These are phyloP conservation scores for Cercospora sp. DNA, from an alignment of 2,329 filamentous ascomycete species.

Conservation along the genomic window DNA sequence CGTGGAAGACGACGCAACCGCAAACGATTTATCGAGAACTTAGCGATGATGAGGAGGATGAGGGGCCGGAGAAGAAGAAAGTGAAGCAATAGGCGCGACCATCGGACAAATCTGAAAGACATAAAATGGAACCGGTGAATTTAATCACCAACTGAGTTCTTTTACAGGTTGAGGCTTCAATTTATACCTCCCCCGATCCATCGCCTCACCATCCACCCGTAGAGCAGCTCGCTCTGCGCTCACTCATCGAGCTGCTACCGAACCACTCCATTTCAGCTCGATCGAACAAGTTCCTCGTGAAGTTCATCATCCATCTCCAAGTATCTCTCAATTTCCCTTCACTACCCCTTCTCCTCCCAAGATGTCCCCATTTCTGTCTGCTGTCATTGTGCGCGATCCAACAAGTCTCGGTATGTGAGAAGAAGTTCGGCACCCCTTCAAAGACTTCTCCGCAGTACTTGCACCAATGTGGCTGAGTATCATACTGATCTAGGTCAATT, in stretches of 20 bases:
- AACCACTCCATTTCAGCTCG: too few species aligned
- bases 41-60: constrained; percentile 75
- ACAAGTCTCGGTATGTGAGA: not conserved
- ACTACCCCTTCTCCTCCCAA: not conserved
- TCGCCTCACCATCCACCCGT: not conserved
- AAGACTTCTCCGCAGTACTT: not conserved
- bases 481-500: not conserved
- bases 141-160: not conserved
- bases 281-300: too few species aligned
- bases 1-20: constrained; percentile 89
- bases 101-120: not conserved
- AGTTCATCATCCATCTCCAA: too few species aligned
- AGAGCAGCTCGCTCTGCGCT: too few species aligned
- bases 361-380: not conserved
- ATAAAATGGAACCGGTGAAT: not conserved
- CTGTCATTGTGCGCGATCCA: not conserved
- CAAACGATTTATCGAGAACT: constrained; percentile 87
- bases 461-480: not conserved
- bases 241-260: too few species aligned
- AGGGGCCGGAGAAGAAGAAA: constrained; percentile 62
- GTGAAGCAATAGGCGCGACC: constrained; percentile 18
- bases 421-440: not conserved
- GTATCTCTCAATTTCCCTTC: too few species aligned
- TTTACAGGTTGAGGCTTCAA: too few species aligned
- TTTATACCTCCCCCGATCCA: too few species aligned